Conservation (phyloP, 2,329 filamentous ascomycete genomes). For the Chaetoscypha palmicola region DNA sequence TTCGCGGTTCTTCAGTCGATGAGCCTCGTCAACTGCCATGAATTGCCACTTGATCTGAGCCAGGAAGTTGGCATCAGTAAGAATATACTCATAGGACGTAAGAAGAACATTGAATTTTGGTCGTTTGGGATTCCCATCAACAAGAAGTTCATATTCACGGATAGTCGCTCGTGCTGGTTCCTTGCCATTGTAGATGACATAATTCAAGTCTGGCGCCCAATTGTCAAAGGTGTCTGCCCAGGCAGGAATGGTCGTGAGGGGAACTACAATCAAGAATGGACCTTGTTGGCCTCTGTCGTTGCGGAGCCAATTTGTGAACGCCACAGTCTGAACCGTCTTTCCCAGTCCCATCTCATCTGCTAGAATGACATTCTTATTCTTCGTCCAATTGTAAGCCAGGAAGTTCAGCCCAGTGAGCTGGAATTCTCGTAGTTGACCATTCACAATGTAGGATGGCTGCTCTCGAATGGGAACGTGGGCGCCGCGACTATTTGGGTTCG, state of each 20-base stretch:
- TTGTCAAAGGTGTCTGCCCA: constrained; percentile 98
- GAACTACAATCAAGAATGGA: constrained; percentile 94
- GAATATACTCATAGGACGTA: constrained; percentile 95
- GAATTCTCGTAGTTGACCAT: constrained; percentile 82
- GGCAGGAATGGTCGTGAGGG: constrained; percentile 91
- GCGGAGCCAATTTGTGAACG: constrained; percentile 94
- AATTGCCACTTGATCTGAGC: constrained; percentile 96
- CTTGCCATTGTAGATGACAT: constrained; percentile 92
- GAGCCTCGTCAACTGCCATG: constrained; percentile 91
- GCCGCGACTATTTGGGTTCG: constrained; percentile 67
- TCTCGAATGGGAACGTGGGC: constrained; percentile 64
- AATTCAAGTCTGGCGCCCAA: constrained; percentile 94
- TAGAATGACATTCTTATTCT: constrained; percentile 89
- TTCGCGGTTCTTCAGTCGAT: constrained; percentile 92
- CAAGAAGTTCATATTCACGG: constrained; percentile 79
- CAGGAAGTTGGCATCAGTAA: constrained; percentile 77
- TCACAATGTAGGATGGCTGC: constrained; percentile 79
- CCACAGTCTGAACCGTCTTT: constrained; percentile 95
- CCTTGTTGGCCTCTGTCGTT: constrained; percentile 86
- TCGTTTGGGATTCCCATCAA: constrained; percentile 78
- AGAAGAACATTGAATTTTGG: constrained; percentile 97
- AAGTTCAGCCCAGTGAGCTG: constrained; percentile 94
- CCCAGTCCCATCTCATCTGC: constrained; percentile 98
- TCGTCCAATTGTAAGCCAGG: constrained; percentile 91
- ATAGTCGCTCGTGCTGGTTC: constrained; percentile 81